A percentile compares a stretch with the other conserved stretches of the same genome.
Conservation (phyloP, 2,329 filamentous ascomycete genomes). For the Tolypocladium nubicola region DNA sequence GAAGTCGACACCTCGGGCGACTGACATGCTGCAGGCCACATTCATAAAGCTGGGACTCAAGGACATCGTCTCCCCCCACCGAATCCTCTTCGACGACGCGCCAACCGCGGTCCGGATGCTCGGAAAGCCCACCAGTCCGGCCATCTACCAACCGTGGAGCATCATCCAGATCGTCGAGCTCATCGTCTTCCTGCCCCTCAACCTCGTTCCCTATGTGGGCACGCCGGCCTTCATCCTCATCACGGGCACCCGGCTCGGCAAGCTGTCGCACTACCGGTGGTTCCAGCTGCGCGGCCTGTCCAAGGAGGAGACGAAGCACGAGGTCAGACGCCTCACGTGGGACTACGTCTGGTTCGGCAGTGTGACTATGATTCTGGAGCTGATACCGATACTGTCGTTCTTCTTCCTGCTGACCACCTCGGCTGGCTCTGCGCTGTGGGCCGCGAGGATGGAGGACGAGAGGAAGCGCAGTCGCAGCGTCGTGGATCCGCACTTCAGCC, state of each 20-base stretch:
- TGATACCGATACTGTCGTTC: slow-evolving; percentile 88
- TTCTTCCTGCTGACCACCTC: slow-evolving; percentile 86
- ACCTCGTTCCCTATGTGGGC: slow-evolving; percentile 75
- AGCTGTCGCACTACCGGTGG: slow-evolving; percentile 84
- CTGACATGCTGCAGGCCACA: slow-evolving; percentile 37
- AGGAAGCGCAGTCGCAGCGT: slow-evolving; percentile 11
- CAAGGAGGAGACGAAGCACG: slow-evolving; percentile 62
- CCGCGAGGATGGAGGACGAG: slow-evolving; percentile 61
- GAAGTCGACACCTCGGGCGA: background rate
- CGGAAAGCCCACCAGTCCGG: slow-evolving; percentile 66
- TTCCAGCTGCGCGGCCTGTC: slow-evolving; percentile 69
- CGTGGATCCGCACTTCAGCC: slow-evolving; percentile 4
- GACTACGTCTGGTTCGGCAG: slow-evolving; percentile 93
- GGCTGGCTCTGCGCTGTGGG: slow-evolving; percentile 79
- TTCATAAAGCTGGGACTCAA: slow-evolving; percentile 64
- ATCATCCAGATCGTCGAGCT: slow-evolving; percentile 85
- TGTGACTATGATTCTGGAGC: slow-evolving; percentile 70
- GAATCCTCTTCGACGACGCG: slow-evolving; percentile 56
- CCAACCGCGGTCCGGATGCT: slow-evolving; percentile 68
- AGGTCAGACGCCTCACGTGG: slow-evolving; percentile 57
- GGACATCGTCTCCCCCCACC: slow-evolving; percentile 55
- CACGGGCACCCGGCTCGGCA: slow-evolving; percentile 79
- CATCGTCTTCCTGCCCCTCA: slow-evolving; percentile 67
- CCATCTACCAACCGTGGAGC: slow-evolving; percentile 81
- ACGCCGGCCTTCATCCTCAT: slow-evolving; percentile 78